Conservation (phyloP, 2,329 filamentous ascomycete genomes). For the Neophaeococcomyces aloes region DNA sequence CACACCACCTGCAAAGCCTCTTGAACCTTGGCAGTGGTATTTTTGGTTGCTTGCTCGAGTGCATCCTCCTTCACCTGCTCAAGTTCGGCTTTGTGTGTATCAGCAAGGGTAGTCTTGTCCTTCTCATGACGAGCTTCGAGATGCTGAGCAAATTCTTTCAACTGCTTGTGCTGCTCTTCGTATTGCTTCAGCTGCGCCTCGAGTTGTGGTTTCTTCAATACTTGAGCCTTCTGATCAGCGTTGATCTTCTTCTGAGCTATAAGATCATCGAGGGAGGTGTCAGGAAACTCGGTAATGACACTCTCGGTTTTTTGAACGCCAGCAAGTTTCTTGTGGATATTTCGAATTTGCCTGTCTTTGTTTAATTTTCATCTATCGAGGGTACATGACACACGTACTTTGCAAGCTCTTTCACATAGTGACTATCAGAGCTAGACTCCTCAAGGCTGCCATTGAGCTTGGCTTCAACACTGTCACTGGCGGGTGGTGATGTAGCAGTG, state of each 20-base stretch:
- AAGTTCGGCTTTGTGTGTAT: conserved; percentile 46
- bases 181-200: conserved; percentile 46
- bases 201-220: conserved; percentile 51
- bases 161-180: conserved; percentile 51
- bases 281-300: conserved; percentile 51
- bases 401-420: conserved; percentile 77
- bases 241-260: conserved; percentile 55
- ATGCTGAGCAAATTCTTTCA: conserved; percentile 49
- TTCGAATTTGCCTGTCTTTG: conserved; percentile 65
- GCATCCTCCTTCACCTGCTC: conserved; percentile 42
- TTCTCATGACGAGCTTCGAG: conserved; percentile 45
- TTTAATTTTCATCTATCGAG: conserved; percentile 3
- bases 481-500: conserved; percentile 35
- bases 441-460: conserved; percentile 28
- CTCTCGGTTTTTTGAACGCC: conserved; percentile 50
- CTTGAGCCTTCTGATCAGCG: conserved; percentile 52
- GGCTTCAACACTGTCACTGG: conserved; percentile 35
- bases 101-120: conserved; percentile 47
- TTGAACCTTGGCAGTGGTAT: conserved; percentile 29
- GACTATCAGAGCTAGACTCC: conserved; percentile 58
- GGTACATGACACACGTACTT: conserved; percentile 53
- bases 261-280: conserved; percentile 51
- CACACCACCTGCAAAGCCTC: conserved; percentile 49
- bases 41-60: conserved; percentile 37
- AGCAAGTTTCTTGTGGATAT: conserved; percentile 84